Evolutionary conservation across 2,329 filamentous ascomycete species (phyloP), one percentile per base, ranked within the genome.

Genomic region (Cladorrhinum sp.): DNA sequence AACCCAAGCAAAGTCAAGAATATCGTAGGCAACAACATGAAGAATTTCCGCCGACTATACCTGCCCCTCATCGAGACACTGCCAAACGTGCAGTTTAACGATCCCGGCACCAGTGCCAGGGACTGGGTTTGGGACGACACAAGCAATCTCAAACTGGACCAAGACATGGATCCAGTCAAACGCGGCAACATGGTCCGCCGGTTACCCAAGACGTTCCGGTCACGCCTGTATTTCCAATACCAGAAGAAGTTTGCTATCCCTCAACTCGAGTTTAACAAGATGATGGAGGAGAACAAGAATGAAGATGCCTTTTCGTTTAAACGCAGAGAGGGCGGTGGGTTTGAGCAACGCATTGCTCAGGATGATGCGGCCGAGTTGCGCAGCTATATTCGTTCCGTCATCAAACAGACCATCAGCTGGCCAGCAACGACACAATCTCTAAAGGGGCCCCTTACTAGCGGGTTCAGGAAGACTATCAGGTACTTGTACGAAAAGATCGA

Each of bases 141-240:
- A 24, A 86, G 95, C 66, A 64, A 62, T 60, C 82, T 91, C 66
- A 81, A 78, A 16, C 79, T 99, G 20, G 81, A 83, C 48, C 95
- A 99, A 75, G 92, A 98, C 70, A 96, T 98, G 92, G 91, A 96
- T 69, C 91, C 93, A 0, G 78, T 91, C 61, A 92, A 90, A 70
- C 87, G 95, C 60, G 92, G 91, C 18, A 99, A 99, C 75, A 99
- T 99, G 91, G 94, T 99, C 9, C 87, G 95, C 4, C 88, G 95
- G 12, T 80, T 99, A 10, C 95, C 95, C 3, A 89, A 89, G 69
- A 82, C 87, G 5, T 98, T 99, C 81, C 86, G 95, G 39, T 86
- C 90, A 58, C 93, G 92, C 62, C 80, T 99, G 0, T 99, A 99
- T 77, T 96, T 96, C 74, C 87, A 93, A 70, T 99, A 97, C 74